phyloP scores from a whole-genome alignment of 2,329 filamentous ascomycete species.

The Trichoderma breve region DNA sequence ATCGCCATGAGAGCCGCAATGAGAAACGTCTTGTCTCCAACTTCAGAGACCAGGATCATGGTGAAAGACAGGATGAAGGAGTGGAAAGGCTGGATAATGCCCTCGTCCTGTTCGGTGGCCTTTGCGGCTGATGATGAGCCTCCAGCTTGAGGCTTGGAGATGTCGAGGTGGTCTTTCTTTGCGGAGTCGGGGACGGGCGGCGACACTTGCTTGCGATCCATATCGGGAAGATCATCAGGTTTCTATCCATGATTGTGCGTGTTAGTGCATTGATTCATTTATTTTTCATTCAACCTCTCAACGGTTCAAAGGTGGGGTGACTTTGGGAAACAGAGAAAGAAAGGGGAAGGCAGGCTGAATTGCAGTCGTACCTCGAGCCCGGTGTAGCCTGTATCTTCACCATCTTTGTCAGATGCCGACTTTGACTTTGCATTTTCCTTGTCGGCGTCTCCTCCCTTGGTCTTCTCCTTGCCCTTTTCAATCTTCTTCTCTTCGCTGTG shows the following conservation, averaged over 20 bases:
- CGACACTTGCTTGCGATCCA: conserved; percentile 70
- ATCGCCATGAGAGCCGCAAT: conserved; percentile 98
- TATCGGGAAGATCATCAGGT: conserved; percentile 75
- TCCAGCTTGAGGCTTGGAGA: conserved; percentile 30
- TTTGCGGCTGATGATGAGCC: conserved; percentile 25
- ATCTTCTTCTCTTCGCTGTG: conserved; percentile 77
- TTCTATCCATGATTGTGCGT: conserved; percentile 53
- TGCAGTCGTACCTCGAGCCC: conserved; percentile 35
- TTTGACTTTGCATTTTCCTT: conserved; percentile 43
- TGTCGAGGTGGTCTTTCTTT: conserved; percentile 62
- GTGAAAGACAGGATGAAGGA: conserved; percentile 90
- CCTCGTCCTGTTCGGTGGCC: conserved; percentile 45
- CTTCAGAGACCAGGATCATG: conserved; percentile 96
- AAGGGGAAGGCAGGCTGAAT: not conserved
- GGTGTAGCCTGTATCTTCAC: conserved; percentile 34
- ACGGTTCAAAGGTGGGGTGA: not conserved
- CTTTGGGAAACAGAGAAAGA: not conserved
- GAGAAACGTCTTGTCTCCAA: conserved; percentile 98
- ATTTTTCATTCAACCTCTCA: not conserved
- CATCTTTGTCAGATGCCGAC: conserved; percentile 42
- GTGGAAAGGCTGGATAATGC: conserved; percentile 76
- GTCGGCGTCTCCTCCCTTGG: conserved; percentile 17
- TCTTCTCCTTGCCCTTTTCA: conserved; percentile 40
- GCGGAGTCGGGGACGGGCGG: conserved; percentile 65
- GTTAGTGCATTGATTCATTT: conserved; percentile 22